phyloP scores from a whole-genome alignment of 2,329 filamentous ascomycete genomes.

The Trichoderma polysporum region DNA sequence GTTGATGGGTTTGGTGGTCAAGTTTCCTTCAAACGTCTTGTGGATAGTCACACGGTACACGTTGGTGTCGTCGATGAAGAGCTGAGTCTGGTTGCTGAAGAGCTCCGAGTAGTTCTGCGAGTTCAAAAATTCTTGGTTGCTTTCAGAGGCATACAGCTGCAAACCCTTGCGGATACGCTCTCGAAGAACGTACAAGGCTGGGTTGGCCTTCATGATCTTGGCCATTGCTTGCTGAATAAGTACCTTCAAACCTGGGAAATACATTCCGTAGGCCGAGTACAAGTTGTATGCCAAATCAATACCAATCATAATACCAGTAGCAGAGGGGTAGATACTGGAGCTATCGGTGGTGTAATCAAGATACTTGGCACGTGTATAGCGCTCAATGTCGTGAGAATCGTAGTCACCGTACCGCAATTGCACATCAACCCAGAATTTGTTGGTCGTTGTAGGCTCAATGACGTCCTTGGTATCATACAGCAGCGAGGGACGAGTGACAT shows the following conservation, averaged over 20 bases:
- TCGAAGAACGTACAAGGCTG: constrained; percentile 89
- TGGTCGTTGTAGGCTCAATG: constrained; percentile 90
- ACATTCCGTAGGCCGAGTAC: constrained; percentile 97
- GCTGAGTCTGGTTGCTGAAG: constrained; percentile 97
- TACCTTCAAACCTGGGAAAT: constrained; percentile 96
- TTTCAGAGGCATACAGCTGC: constrained; percentile 96
- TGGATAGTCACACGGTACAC: constrained; percentile 99
- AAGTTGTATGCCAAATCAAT: constrained; percentile 98
- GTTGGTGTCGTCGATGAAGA: constrained; percentile 99
- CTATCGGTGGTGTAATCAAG: constrained; percentile 98
- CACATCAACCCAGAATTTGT: constrained; percentile 99
- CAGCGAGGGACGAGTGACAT: constrained; percentile 88
- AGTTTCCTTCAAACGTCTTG: constrained; percentile 98
- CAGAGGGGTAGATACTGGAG: constrained; percentile 97
- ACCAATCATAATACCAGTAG: constrained; percentile 95
- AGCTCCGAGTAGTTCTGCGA: constrained; percentile 99
- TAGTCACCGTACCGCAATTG: constrained; percentile 97
- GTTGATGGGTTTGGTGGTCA: constrained; percentile 99
- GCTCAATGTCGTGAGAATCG: constrained; percentile 97
- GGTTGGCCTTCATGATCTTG: constrained; percentile 99
- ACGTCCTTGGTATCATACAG: constrained; percentile 95
- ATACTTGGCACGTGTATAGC: constrained; percentile 96
- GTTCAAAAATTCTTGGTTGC: constrained; percentile 98
- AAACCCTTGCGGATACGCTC: constrained; percentile 98
- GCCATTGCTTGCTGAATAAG: constrained; percentile 98